Percentiles rank a stretch among this genome's conserved stretches.
phyloP scores from a whole-genome alignment of 2,329 filamentous ascomycete genomes.

The Cladosporium sp. region DNA sequence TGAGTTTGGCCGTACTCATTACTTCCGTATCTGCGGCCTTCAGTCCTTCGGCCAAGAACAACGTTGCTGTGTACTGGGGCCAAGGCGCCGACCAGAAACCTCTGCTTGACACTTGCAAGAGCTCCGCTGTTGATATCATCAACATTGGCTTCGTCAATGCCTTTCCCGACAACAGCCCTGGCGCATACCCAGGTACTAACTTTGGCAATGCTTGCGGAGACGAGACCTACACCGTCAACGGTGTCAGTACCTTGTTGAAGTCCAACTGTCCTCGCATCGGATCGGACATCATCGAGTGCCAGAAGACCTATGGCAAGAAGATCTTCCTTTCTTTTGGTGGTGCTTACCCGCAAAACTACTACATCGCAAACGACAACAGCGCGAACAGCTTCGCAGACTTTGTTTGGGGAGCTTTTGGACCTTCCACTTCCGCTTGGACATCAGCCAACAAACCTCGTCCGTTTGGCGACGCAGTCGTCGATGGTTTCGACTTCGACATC shows the following conservation, averaged over 20 bases:
- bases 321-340: conserved; percentile 51
- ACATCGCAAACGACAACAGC: conserved; percentile 43
- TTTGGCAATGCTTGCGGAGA: conserved; percentile 58
- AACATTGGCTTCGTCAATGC: conserved; percentile 57
- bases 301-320: conserved; percentile 45
- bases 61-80: conserved; percentile 58
- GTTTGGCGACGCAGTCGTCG: conserved; percentile 50
- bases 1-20: conserved; percentile 36
- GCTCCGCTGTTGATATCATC: conserved; percentile 56
- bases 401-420: conserved; percentile 50
- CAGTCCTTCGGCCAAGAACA: conserved; percentile 44
- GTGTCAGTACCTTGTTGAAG: conserved; percentile 41
- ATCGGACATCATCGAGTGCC: conserved; percentile 47
- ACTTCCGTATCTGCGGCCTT: conserved; percentile 40
- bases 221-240: conserved; percentile 41
- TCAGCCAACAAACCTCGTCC: conserved; percentile 41
- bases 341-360: conserved; percentile 42
- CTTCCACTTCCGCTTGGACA: conserved; percentile 35
- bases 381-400: conserved; percentile 46
- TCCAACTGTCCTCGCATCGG: conserved; percentile 42
- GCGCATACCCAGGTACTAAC: conserved; percentile 54
- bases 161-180: conserved; percentile 50
- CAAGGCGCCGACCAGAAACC: conserved; percentile 53
- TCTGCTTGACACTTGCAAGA: conserved; percentile 53
- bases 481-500: conserved; percentile 56